Evolutionary conservation across 768 basidiomycete species (phyloP), one percentile per base, ranked within the genome.

Genomic region (Russula ochroleuca): DNA sequence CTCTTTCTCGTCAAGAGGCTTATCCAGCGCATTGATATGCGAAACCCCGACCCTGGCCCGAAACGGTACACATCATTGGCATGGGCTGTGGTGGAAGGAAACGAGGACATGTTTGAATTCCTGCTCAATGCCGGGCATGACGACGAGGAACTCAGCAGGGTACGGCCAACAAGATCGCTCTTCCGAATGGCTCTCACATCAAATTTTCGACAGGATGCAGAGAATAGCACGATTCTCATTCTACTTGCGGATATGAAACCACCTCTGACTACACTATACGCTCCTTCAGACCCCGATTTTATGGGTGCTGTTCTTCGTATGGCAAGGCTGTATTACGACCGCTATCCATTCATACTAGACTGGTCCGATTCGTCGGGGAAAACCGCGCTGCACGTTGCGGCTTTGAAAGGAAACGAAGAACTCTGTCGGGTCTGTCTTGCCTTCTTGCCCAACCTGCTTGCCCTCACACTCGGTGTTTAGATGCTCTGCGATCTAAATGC

Each of bases 31-130:
- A 88, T 88, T 10, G 94, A 97, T 71, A 85, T 97, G 80, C 85
- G 95, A 23, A 98, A 98, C 75, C 86, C 92, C 10, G 95, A 98
- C 75, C 80, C 87, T 13, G 81, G 80, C 17, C 77, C 84, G 25
- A 83, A 83, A 67, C 82, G 92, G 9, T 88, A 88, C 72, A 97
- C 95, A 0, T 94, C 91, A 14, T 75, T 98, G 10, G 92, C 93
- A 5, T 98, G 93, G 94, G 86, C 94, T 2, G 94, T 94, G 23
- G 83, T 89, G 0, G 82, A 92, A 43, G 93, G 91, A 0, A 86
- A 92, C 65, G 88, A 95, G 71, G 94, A 96, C 72, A 94, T 92
- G 1, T 98, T 96, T 68, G 94, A 97, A 71, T 97, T 88, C 75
- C 79, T 98, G 59, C 78, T 96, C 57, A 83, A 80, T 66, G 85